phyloP scores from a whole-genome alignment of 2,329 filamentous ascomycete species.

The Calonectria crousiana region DNA sequence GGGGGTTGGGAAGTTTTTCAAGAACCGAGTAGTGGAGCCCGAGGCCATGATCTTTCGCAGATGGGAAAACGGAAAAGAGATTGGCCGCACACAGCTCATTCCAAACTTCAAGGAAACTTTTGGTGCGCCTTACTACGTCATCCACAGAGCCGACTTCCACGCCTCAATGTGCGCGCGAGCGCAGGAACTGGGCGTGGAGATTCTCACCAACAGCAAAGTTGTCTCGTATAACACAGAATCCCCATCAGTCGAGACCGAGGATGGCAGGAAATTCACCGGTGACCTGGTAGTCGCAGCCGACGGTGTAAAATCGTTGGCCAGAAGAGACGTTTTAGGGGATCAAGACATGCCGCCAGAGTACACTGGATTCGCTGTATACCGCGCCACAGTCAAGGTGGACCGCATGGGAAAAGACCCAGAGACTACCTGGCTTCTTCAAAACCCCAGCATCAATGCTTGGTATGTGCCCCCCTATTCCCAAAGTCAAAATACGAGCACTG shows the following conservation, averaged over 20 bases:
- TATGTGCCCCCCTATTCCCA: constrained; percentile 27
- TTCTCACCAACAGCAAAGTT: constrained; percentile 44
- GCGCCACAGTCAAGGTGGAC: constrained; percentile 53
- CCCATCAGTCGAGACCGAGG: constrained; percentile 36
- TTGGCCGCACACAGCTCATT: constrained; percentile 47
- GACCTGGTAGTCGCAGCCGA: constrained; percentile 54
- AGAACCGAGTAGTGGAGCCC: constrained; percentile 35
- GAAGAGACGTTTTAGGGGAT: neutral
- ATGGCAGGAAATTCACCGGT: constrained; percentile 38
- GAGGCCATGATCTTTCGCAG: constrained; percentile 45
- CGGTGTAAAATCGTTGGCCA: constrained; percentile 39
- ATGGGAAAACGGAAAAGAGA: constrained; percentile 44
- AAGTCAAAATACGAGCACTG: neutral
- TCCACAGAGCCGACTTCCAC: constrained; percentile 54
- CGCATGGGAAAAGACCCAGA: constrained; percentile 52
- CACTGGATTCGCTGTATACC: constrained; percentile 57
- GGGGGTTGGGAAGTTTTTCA: constrained; percentile 40
- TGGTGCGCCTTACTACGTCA: constrained; percentile 49
- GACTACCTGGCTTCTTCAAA: constrained; percentile 53
- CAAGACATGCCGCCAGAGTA: constrained; percentile 12
- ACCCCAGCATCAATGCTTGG: constrained; percentile 55
- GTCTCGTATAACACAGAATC: constrained; percentile 35
- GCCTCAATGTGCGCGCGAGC: constrained; percentile 44
- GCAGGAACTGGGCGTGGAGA: constrained; percentile 41
- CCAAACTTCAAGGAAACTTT: constrained; percentile 43